Conservation (phyloP, 169 alveolate species). For the Cryptosporidium viatorum region DNA sequence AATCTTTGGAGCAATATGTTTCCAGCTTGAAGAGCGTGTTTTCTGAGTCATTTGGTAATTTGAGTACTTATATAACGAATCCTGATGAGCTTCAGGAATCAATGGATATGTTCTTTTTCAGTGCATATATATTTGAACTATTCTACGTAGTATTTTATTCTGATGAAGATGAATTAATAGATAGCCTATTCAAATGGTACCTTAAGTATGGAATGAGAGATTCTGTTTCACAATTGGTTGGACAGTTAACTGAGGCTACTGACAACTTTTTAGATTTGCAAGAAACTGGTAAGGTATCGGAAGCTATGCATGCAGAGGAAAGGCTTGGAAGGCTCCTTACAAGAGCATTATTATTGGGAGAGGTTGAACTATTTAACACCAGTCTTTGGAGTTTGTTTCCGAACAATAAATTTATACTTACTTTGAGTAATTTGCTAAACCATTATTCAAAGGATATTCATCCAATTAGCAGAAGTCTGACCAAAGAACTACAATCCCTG, state of each 20-base stretch:
- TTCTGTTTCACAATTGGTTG: constrained; percentile 15
- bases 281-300: constrained; percentile 11
- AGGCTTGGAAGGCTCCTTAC: constrained; percentile 21
- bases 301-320: constrained; percentile 12
- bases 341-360: constrained; percentile 34
- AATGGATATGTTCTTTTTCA: constrained; percentile 57
- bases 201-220: constrained; percentile 60
- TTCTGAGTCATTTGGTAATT: constrained; percentile 41
- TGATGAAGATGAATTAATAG: constrained; percentile 8
- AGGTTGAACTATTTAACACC: constrained; percentile 38
- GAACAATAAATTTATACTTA: constrained; percentile 13
- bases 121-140: constrained; percentile 57
- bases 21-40: constrained; percentile 21
- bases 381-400: constrained; percentile 53
- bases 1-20: constrained; percentile 48
- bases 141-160: constrained; percentile 52
- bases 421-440: constrained; percentile 8
- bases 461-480: constrained; percentile 6
- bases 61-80: constrained; percentile 4
- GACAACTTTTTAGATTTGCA: constrained; percentile 50
- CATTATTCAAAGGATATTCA: constrained; percentile 18
- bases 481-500: constrained; percentile 1
- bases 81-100: constrained; percentile 13
- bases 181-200: constrained; percentile 48
- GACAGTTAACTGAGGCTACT: constrained; percentile 34